These are phyloP conservation scores for Sphaerulina populicola DNA, from an alignment of 2,329 filamentous ascomycete species.

Conservation along the genomic window DNA sequence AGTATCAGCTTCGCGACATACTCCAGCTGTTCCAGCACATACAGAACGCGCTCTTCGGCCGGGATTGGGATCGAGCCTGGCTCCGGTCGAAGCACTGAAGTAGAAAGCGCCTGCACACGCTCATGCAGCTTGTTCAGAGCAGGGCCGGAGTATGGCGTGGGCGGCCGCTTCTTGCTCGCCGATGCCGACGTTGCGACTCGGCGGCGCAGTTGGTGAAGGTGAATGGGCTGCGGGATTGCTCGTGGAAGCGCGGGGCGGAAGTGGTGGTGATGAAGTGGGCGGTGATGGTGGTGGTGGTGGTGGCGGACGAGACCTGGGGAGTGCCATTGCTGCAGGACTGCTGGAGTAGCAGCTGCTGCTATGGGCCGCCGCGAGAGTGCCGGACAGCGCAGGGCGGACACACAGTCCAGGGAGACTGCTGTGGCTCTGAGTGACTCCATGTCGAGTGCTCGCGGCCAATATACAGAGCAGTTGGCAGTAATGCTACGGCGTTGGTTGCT, in stretches of 20 bases:
- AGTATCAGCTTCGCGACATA: constrained; percentile 24
- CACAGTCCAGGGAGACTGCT: background rate
- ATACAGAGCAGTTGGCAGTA: too few relatives aligned
- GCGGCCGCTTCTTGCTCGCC: background rate
- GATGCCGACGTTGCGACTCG: background rate
- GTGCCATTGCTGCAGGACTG: background rate
- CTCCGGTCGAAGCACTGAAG: constrained; percentile 22
- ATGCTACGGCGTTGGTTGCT: too few relatives aligned
- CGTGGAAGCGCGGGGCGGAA: background rate
- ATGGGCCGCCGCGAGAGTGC: background rate
- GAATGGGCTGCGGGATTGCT: constrained; percentile 3
- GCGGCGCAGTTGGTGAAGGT: constrained; percentile 5
- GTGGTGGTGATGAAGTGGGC: background rate
- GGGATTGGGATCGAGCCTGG: constrained; percentile 20
- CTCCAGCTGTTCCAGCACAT: constrained; percentile 30
- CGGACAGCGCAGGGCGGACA: background rate
- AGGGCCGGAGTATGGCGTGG: constrained; percentile 4
- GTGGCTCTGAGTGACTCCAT: background rate
- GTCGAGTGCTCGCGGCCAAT: too few relatives aligned
- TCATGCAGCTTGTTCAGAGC: constrained; percentile 20
- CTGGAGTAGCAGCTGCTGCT: background rate
- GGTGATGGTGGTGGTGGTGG: too few relatives aligned
- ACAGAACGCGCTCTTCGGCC: constrained; percentile 27
- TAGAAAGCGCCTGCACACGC: constrained; percentile 26
- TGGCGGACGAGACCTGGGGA: background rate